Percentiles rank a stretch among this genome's conserved stretches.
Conservation (phyloP, 2,329 filamentous ascomycete genomes). For the Conoideocrella luteorostrata region DNA sequence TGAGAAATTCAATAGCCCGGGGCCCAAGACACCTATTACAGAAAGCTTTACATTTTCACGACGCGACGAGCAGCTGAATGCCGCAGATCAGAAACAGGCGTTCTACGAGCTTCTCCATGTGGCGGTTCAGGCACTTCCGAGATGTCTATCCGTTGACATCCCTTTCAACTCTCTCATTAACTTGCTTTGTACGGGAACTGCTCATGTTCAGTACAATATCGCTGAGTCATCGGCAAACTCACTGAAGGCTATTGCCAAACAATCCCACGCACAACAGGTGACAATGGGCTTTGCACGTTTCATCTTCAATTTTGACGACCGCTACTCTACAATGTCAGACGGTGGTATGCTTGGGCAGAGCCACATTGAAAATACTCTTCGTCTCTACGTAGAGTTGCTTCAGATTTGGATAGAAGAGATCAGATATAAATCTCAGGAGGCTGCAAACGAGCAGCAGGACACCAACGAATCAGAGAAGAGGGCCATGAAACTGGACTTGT, state of each 20-base stretch:
- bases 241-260: constrained; percentile 87
- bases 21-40: constrained; percentile 89
- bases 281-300: constrained; percentile 95
- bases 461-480: constrained; percentile 59
- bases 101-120: constrained; percentile 96
- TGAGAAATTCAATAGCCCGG: constrained; percentile 83
- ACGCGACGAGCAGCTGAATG: constrained; percentile 68
- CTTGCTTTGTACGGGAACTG: constrained; percentile 89
- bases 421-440: constrained; percentile 73
- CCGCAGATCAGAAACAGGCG: constrained; percentile 78
- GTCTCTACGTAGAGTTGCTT: constrained; percentile 86
- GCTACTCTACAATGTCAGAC: constrained; percentile 96
- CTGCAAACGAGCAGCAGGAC: constrained; percentile 58
- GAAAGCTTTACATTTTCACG: constrained; percentile 89
- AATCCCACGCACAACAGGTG: constrained; percentile 89
- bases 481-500: constrained; percentile 74
- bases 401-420: constrained; percentile 99
- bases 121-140: constrained; percentile 86
- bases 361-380: constrained; percentile 90
- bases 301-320: constrained; percentile 97
- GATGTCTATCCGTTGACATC: constrained; percentile 86
- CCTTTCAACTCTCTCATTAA: constrained; percentile 93
- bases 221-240: constrained; percentile 88
- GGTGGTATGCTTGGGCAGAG: constrained; percentile 90
- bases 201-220: constrained; percentile 89